These are phyloP conservation scores for Ustilago lituana DNA, from an alignment of 1,284 basidiomycete genomes.

Conservation along the genomic window DNA sequence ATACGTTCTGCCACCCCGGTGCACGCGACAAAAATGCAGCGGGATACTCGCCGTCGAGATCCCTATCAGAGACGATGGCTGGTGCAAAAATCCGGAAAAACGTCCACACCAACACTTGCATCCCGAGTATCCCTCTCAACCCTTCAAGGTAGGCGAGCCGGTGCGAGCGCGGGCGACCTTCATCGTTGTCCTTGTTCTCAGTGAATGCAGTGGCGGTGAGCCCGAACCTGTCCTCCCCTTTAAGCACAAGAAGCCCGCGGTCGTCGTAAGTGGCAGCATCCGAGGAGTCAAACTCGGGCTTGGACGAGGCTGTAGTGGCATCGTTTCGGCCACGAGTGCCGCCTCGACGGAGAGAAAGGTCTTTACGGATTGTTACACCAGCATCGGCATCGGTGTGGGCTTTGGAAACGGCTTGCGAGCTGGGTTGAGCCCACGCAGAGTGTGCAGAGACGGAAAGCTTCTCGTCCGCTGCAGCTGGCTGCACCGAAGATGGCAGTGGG, in stretches of 20 bases:
- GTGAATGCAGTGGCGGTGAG: constrained; percentile 27
- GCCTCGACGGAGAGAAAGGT: constrained; percentile 21
- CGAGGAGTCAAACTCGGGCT: constrained; percentile 14
- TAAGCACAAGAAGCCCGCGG: constrained; percentile 36
- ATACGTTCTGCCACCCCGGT: constrained; percentile 40
- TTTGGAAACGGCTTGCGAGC: too few species aligned
- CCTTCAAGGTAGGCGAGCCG: constrained; percentile 46
- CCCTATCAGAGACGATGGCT: constrained; percentile 49
- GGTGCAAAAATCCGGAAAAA: constrained; percentile 60
- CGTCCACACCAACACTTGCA: constrained; percentile 54
- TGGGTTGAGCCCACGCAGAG: constrained; percentile 4
- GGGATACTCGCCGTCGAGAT: constrained; percentile 43
- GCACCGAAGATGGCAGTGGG: not conserved
- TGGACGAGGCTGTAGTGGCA: too few species aligned
- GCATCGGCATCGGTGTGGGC: not conserved
- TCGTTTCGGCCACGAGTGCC: not conserved
- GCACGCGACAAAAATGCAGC: constrained; percentile 23
- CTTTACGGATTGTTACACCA: constrained; percentile 1
- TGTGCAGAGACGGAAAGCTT: constrained; percentile 20
- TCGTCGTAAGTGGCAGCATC: constrained; percentile 11
- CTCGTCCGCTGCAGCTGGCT: constrained; percentile 11
- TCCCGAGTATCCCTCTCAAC: constrained; percentile 43
- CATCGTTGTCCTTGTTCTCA: constrained; percentile 28
- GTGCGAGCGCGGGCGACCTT: constrained; percentile 20
- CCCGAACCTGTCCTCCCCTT: constrained; percentile 24